Percentiles rank a stretch among this genome's conserved stretches.
Evolutionary conservation across 352 stramenopile genomes (phyloP).

Genomic region (Globisporangium nunn): DNA sequence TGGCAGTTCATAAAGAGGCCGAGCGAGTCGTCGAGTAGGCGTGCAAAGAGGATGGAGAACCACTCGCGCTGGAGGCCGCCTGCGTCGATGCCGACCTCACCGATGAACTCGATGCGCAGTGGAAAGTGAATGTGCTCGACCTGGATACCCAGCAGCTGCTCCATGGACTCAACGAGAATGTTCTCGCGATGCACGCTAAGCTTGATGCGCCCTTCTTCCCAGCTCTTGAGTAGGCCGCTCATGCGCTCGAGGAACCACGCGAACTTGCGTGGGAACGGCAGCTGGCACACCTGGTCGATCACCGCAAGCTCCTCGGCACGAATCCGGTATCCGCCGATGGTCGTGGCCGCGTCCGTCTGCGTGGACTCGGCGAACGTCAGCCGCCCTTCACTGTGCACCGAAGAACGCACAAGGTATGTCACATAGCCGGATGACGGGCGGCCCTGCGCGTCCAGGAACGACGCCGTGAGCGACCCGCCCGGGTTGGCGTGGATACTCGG

Average conservation of each 20-base stretch:
- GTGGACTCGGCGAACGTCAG: constrained; percentile 59
- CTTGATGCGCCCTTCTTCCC: constrained; percentile 82
- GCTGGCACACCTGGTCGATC: constrained; percentile 54
- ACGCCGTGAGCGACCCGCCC: background rate
- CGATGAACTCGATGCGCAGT: constrained; percentile 83
- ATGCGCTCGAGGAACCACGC: constrained; percentile 81
- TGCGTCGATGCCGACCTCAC: constrained; percentile 85
- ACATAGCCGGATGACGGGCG: constrained; percentile 65
- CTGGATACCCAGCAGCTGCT: constrained; percentile 73
- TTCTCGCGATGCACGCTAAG: constrained; percentile 65
- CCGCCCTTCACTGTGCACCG: constrained; percentile 40
- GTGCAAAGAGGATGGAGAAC: constrained; percentile 81
- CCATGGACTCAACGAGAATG: constrained; percentile 79
- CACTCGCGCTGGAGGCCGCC: constrained; percentile 88
- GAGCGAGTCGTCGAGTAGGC: constrained; percentile 83
- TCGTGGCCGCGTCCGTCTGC: constrained; percentile 49
- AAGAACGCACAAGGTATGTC: constrained; percentile 62
- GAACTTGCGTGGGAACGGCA: constrained; percentile 77
- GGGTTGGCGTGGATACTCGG: background rate
- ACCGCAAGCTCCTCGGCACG: constrained; percentile 44
- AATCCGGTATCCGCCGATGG: constrained; percentile 57
- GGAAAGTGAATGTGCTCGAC: constrained; percentile 43
- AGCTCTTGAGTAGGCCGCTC: constrained; percentile 49
- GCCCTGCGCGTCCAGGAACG: background rate
- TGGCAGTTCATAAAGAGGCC: constrained; percentile 83